phyloP scores from a whole-genome alignment of 495 filamentous ascomycete genomes.

The Podospora anserina region DNA sequence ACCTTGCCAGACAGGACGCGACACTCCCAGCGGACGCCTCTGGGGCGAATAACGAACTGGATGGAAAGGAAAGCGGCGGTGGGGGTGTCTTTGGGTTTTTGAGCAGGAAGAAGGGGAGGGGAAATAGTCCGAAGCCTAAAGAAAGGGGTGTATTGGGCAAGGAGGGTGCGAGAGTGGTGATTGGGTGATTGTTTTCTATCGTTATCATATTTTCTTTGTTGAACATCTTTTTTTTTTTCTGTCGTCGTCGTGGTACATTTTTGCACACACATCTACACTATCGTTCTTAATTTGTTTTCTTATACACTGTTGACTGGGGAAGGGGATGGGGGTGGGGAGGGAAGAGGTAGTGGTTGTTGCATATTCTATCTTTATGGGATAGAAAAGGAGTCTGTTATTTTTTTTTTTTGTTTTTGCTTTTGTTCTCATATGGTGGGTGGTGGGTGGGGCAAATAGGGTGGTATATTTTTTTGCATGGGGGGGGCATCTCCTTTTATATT shows the following conservation, averaged over 20 bases:
- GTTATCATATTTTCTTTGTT: background rate
- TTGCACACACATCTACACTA: background rate
- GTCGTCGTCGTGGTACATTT: background rate
- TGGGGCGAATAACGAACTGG: conserved; percentile 43
- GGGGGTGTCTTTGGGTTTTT: conserved; percentile 89
- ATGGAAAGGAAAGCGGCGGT: conserved; percentile 44
- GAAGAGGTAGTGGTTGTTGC: background rate
- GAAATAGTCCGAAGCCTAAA: conserved; percentile 88
- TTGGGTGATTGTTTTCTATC: conserved; percentile 37
- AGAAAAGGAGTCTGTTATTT: background rate
- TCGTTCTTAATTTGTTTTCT: background rate
- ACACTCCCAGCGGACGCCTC: conserved; percentile 67
- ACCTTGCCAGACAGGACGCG: conserved; percentile 77
- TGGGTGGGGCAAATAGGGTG: background rate
- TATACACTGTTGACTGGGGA: background rate
- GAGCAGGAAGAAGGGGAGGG: conserved; percentile 81
- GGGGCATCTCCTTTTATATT: too few species aligned
- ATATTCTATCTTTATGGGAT: background rate
- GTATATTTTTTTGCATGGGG: background rate
- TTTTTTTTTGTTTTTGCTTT: background rate
- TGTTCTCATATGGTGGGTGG: too few species aligned
- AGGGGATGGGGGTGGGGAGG: background rate
- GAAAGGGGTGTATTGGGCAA: conserved; percentile 92
- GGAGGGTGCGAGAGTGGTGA: conserved; percentile 81
- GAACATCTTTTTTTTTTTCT: background rate